Percentiles rank a stretch among this genome's conserved stretches.
Conservation (phyloP, 2,329 filamentous ascomycete species). For the Reticulascus tulasneorum region DNA sequence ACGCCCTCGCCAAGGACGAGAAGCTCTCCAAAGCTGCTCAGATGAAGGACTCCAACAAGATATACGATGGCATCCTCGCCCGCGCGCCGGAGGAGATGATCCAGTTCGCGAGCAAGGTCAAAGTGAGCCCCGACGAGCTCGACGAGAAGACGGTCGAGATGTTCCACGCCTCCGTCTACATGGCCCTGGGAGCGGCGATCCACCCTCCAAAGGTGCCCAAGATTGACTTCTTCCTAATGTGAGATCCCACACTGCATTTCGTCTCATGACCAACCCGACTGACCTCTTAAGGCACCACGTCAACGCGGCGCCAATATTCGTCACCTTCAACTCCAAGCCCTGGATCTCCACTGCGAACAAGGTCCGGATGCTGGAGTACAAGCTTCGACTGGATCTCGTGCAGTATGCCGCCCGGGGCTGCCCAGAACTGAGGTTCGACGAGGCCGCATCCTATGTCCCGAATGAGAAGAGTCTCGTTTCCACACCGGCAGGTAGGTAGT, state of each 20-base stretch:
- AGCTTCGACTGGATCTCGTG: constrained; percentile 69
- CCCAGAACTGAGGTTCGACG: constrained; percentile 55
- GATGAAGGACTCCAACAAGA: constrained; percentile 55
- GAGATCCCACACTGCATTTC: constrained; percentile 18
- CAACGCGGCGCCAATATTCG: constrained; percentile 70
- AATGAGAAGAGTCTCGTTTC: constrained; percentile 34
- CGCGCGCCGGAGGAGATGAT: constrained; percentile 63
- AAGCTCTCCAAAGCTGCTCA: constrained; percentile 52
- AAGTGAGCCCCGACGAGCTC: constrained; percentile 52
- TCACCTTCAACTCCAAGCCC: constrained; percentile 55
- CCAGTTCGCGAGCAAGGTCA: constrained; percentile 54
- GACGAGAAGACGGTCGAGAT: constrained; percentile 56
- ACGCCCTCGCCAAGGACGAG: constrained; percentile 52
- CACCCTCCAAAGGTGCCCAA: constrained; percentile 61
- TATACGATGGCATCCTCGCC: constrained; percentile 64
- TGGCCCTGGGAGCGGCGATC: constrained; percentile 54
- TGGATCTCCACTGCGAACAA: constrained; percentile 62
- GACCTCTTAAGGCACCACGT: constrained; percentile 62
- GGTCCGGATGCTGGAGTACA: constrained; percentile 73
- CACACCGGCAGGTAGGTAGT: constrained; percentile 39
- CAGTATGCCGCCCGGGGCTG: constrained; percentile 68
- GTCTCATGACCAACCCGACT: neutral
- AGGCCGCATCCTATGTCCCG: constrained; percentile 58
- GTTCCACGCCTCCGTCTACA: constrained; percentile 58
- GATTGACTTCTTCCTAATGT: constrained; percentile 75